A percentile compares a stretch with the other conserved stretches of the same genome.
These are phyloP conservation scores for Phialophora macrospora DNA, from an alignment of 2,329 filamentous ascomycete genomes.

Conservation along the genomic window DNA sequence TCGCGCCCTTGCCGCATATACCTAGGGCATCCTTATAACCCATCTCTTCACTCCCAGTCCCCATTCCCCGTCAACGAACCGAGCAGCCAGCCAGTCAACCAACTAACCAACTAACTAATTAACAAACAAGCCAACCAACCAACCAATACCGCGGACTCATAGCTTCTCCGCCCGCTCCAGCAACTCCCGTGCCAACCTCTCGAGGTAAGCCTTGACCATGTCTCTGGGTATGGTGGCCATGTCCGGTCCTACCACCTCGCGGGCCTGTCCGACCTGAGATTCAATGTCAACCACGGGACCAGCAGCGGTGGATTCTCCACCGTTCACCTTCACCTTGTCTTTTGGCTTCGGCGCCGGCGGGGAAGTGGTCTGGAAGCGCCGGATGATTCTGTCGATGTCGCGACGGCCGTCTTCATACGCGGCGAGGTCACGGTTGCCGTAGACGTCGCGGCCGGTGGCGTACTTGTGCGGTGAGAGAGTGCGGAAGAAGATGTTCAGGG, in stretches of 20 bases:
- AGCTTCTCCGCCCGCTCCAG: slow-evolving; percentile 42
- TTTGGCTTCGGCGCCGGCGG: neutral
- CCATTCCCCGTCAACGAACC: too few relatives aligned
- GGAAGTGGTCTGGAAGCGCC: slow-evolving; percentile 27
- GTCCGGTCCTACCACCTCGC: neutral
- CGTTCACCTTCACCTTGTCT: neutral
- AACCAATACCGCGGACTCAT: slow-evolving; percentile 1
- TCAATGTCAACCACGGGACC: neutral
- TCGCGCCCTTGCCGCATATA: too few relatives aligned
- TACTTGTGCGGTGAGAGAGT: slow-evolving; percentile 68
- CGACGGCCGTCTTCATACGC: slow-evolving; percentile 81
- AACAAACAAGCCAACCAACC: too few relatives aligned
- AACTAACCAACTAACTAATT: too few relatives aligned
- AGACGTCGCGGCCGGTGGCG: slow-evolving; percentile 77
- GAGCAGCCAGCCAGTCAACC: too few relatives aligned
- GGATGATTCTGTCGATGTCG: slow-evolving; percentile 69
- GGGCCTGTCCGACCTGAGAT: neutral
- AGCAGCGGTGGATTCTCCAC: neutral
- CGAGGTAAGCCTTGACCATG: slow-evolving; percentile 74
- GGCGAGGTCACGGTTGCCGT: slow-evolving; percentile 83
- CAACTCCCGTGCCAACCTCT: slow-evolving; percentile 73
- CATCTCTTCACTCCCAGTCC: too few relatives aligned
- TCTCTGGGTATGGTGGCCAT: slow-evolving; percentile 60
- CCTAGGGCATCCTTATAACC: too few relatives aligned
- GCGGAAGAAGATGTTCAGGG: slow-evolving; percentile 89